Percentiles rank a stretch among this genome's conserved stretches.
Evolutionary conservation across 176 grass and related monocot species (phyloP).

Genomic region (Hsuehochloa calcarea): DNA sequence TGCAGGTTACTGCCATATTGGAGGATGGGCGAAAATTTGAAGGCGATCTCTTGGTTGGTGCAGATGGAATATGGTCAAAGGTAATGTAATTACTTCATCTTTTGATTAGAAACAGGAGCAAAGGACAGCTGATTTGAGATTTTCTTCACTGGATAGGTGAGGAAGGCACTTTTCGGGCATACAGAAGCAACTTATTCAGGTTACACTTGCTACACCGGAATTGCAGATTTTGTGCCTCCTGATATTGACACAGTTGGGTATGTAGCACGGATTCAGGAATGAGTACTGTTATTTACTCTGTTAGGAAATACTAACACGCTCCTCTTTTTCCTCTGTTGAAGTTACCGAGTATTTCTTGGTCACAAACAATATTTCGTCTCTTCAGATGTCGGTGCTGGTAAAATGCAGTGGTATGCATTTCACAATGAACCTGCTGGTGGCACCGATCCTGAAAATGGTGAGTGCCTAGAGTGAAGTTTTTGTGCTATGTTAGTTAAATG

Average conservation of each 20-base stretch:
- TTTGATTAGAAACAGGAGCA: slow-evolving; percentile 16
- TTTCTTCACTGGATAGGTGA: slow-evolving; percentile 59
- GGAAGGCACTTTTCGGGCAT: slow-evolving; percentile 70
- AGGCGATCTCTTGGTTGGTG: slow-evolving; percentile 95
- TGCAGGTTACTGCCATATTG: slow-evolving; percentile 81
- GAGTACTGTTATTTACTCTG: slow-evolving; percentile 5
- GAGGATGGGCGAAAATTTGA: slow-evolving; percentile 84
- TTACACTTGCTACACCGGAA: slow-evolving; percentile 97
- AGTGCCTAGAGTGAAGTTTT: slow-evolving; percentile 22
- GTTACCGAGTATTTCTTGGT: slow-evolving; percentile 95
- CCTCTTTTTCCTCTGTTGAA: slow-evolving; percentile 30
- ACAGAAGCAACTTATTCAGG: slow-evolving; percentile 81
- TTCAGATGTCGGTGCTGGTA: slow-evolving; percentile 92
- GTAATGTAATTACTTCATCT: slow-evolving; percentile 36
- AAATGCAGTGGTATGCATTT: slow-evolving; percentile 99
- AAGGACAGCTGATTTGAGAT: slow-evolving; percentile 20
- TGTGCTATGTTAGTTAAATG: background rate
- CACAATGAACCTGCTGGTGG: slow-evolving; percentile 89
- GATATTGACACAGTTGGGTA: slow-evolving; percentile 98
- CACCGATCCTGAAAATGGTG: slow-evolving; percentile 86
- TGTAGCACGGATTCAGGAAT: slow-evolving; percentile 20
- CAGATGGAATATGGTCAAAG: slow-evolving; percentile 98
- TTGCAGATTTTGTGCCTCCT: slow-evolving; percentile 91
- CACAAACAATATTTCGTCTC: slow-evolving; percentile 99
- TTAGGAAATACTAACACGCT: slow-evolving; percentile 5